A percentile compares a stretch with the other conserved stretches of the same genome.
phyloP scores from a whole-genome alignment of 345 rosid species.

The Acer negundo region DNA sequence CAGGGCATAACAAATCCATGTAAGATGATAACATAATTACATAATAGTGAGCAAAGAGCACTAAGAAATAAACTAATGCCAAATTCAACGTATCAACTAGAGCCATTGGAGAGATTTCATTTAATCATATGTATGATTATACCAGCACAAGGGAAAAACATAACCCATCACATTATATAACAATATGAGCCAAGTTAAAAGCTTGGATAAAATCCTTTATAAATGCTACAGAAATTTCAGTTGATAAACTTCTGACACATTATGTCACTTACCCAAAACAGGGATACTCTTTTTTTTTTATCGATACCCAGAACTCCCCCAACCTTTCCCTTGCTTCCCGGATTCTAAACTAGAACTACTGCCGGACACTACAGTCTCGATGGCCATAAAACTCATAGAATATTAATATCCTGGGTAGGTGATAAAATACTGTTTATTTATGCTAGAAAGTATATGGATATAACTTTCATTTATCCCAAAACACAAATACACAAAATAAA shows the following conservation, averaged over 20 bases:
- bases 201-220: background rate
- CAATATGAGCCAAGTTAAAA: background rate
- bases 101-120: slow-evolving; percentile 1
- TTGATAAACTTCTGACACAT: background rate
- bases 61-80: background rate
- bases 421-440: too few relatives aligned
- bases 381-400: background rate
- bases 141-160: background rate
- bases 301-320: background rate
- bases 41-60: background rate
- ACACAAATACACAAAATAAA: background rate
- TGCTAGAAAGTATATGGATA: background rate
- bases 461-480: background rate
- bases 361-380: background rate
- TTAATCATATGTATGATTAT: background rate
- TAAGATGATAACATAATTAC: background rate
- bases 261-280: background rate
- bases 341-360: background rate
- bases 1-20: slow-evolving; percentile 11
- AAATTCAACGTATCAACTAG: background rate
- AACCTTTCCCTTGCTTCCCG: background rate
- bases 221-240: background rate
- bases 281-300: background rate
- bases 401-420: too few relatives aligned
- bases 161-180: background rate